phyloP scores from a whole-genome alignment of 176 grass and related monocot genomes.

The Triticum aestivum region IWGSC_CS_RefSeq_v2.1 NC_057795.1:637005993-637006492 shows the following conservation, averaged over 20 bases:
- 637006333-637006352: slow-evolving; percentile 84
- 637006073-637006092: slow-evolving; percentile 61
- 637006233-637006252: slow-evolving; percentile 73
- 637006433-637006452: slow-evolving; percentile 40
- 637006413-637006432: slow-evolving; percentile 36
- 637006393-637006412: slow-evolving; percentile 63
- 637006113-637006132: slow-evolving; percentile 77
- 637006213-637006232: slow-evolving; percentile 62
- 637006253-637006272: slow-evolving; percentile 61
- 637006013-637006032: slow-evolving; percentile 47
- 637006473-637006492: slow-evolving; percentile 87
- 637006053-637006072: slow-evolving; percentile 68
- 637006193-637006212: slow-evolving; percentile 68
- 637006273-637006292: slow-evolving; percentile 38
- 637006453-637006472: slow-evolving; percentile 80
- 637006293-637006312: slow-evolving; percentile 59
- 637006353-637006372: slow-evolving; percentile 69
- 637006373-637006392: slow-evolving; percentile 72
- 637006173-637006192: slow-evolving; percentile 75
- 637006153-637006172: slow-evolving; percentile 40
- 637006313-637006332: slow-evolving; percentile 88
- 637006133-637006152: slow-evolving; percentile 75
- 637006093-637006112: slow-evolving; percentile 65
- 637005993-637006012: background rate
- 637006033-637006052: slow-evolving; percentile 38